phyloP scores from a whole-genome alignment of 192 early-diverging fungal species.

The Umbelopsis sp. region DNA sequence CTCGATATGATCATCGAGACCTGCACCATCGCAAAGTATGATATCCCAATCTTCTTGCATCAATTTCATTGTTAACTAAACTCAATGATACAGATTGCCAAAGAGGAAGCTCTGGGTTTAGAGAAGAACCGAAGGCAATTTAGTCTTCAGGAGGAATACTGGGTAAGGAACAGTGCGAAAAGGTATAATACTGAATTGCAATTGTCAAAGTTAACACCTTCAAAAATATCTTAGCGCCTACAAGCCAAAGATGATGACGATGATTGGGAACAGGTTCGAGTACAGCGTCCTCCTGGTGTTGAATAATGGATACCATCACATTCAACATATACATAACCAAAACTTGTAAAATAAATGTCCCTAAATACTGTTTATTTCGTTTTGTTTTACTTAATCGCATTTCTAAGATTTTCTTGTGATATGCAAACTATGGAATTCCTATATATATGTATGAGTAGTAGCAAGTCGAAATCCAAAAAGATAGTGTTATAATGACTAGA shows the following conservation, averaged over 20 bases:
- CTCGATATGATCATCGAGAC: slow-evolving; percentile 78
- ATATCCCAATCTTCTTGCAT: neutral
- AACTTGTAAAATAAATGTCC: neutral
- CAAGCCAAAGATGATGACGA: slow-evolving; percentile 30
- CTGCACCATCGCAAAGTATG: slow-evolving; percentile 30
- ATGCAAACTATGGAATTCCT: neutral
- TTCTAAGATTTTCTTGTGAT: neutral
- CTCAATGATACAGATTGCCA: slow-evolving; percentile 39
- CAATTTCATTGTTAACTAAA: neutral
- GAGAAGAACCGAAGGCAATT: slow-evolving; percentile 57
- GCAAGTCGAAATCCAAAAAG: no score
- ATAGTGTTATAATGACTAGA: slow-evolving; percentile 24
- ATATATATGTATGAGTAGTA: no score
- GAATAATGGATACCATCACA: neutral
- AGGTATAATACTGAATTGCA: neutral
- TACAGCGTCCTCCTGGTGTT: slow-evolving; percentile 28
- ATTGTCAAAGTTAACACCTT: neutral
- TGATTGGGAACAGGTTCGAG: slow-evolving; percentile 34
- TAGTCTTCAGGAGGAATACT: slow-evolving; percentile 76
- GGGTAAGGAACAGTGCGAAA: slow-evolving; percentile 27
- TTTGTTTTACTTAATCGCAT: neutral
- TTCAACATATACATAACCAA: neutral
- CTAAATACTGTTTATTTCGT: neutral
- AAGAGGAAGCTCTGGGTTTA: slow-evolving; percentile 58
- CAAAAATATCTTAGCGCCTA: slow-evolving; percentile 16